Base-by-base conservation (phyloP, 1,284 basidiomycete genomes). In the Violaceomyces palustris region DNA sequence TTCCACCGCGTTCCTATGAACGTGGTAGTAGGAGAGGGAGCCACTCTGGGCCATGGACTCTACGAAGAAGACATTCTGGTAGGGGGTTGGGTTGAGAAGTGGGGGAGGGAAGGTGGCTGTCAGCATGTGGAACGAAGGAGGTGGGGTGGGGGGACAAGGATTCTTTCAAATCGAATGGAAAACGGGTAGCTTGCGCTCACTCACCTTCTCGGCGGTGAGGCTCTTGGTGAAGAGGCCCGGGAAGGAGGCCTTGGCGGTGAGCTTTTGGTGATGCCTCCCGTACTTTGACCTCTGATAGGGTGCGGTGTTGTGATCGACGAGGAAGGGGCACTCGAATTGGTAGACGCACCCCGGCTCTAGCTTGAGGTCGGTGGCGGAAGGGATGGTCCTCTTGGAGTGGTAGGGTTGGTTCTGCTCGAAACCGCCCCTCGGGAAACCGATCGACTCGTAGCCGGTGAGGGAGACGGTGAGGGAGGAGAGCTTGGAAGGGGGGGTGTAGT, bases 371-470 rank as follows among this genome's bases (percentile, higher is more conserved):
- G 39, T 39, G 4, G 59, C 59, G 14, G 47, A 52, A 6, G 47
- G 50, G 21, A 61, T 57, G 25, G 32, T 45, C 44, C 50, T 57
- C 21, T 45, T 53, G 45, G 48, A 50, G 38, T 53, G 50, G 48
- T 57, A 53, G 4, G 59, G 54, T 26, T 53, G 50, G 27, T 61
- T 61, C 18, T 61, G 59, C 31, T 61, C 59, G 26, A 57, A 61
- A 37, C 54, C 48, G 14, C 59, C 59, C 25, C 47, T 53, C 1
- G 59, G 50, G 17, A 61, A 61, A 14, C 47, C 44, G 31, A 61
- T 53, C 3, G 50, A 50, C 24, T 61, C 59, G 34, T 57, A 53
- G 24, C 59, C 59, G 24, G 54, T 39, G 5, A 61, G 34, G 12
- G 46, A 48, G 4, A 55, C 50, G 2, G 42, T 42, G 28, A 61